These are phyloP conservation scores for Aspergillus sp. DNA, from an alignment of 2,329 filamentous ascomycete species.

Conservation along the genomic window DNA sequence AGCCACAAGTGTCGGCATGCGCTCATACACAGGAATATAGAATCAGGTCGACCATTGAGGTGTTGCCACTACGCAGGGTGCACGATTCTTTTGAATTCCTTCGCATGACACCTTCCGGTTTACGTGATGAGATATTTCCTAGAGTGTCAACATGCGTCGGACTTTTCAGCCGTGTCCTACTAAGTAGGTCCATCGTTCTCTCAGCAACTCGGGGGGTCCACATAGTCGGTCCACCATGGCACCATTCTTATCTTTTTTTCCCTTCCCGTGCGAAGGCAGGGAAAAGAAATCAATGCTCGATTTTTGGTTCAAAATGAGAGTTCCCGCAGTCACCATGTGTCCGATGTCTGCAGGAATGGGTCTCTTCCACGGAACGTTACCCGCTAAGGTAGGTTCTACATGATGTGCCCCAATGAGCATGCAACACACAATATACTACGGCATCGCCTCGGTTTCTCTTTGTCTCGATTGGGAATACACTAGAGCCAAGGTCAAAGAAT, in stretches of 20 bases:
- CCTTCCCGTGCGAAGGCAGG: not conserved
- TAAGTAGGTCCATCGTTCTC: constrained; percentile 5
- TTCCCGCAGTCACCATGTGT: not conserved
- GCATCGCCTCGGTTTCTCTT: constrained; percentile 14
- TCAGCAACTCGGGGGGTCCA: constrained; percentile 6
- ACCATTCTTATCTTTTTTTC: constrained; percentile 6
- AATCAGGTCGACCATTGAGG: constrained; percentile 1
- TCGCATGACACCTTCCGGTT: constrained; percentile 17
- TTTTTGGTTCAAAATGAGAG: not conserved
- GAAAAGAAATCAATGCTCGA: not conserved
- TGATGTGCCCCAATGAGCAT: constrained; percentile 20
- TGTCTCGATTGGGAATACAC: constrained; percentile 15
- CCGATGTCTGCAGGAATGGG: not conserved
- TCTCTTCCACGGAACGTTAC: constrained; percentile 10
- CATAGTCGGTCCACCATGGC: constrained; percentile 13
- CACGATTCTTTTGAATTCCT: constrained; percentile 19
- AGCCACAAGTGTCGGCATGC: not conserved
- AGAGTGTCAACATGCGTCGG: constrained; percentile 18
- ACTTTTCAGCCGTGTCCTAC: constrained; percentile 10
- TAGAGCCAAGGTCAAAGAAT: constrained; percentile 15
- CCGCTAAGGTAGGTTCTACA: constrained; percentile 9
- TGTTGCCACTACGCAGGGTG: constrained; percentile 10
- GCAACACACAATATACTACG: constrained; percentile 11
- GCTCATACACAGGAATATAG: constrained; percentile 7
- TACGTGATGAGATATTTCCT: constrained; percentile 15